Percentiles rank a stretch among this genome's conserved stretches.
phyloP scores from a whole-genome alignment of 495 filamentous ascomycete species.

The Rusavskia elegans region DNA sequence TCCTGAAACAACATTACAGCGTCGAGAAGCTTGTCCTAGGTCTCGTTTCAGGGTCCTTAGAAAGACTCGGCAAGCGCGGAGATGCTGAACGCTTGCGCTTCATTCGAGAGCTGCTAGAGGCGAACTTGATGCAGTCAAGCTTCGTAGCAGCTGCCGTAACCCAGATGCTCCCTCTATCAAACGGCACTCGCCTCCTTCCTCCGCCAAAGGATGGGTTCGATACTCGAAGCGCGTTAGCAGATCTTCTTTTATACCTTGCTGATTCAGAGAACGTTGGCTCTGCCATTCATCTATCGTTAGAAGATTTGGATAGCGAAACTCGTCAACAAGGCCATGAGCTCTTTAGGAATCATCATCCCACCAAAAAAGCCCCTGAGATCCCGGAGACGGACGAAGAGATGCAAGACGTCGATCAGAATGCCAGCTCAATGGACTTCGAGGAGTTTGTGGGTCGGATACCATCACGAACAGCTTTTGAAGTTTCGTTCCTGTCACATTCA shows the following conservation, averaged over 20 bases:
- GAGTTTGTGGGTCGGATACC: background rate
- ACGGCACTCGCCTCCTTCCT: constrained; percentile 6
- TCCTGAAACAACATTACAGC: constrained; percentile 46
- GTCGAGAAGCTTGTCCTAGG: constrained; percentile 62
- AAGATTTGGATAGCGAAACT: background rate
- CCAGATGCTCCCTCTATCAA: constrained; percentile 28
- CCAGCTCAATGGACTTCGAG: background rate
- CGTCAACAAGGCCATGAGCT: background rate
- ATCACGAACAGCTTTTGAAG: constrained; percentile 13
- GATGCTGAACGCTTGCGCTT: constrained; percentile 37
- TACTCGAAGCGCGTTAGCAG: constrained; percentile 44
- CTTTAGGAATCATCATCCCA: background rate
- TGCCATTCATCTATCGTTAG: constrained; percentile 27
- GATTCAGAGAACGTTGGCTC: constrained; percentile 36
- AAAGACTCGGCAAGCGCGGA: constrained; percentile 44
- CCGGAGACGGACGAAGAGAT: background rate
- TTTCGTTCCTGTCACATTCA: constrained; percentile 16
- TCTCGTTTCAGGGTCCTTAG: constrained; percentile 48
- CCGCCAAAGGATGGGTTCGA: constrained; percentile 16
- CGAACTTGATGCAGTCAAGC: constrained; percentile 41
- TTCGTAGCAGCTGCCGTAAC: constrained; percentile 46
- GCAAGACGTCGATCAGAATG: background rate
- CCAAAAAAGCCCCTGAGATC: too few relatives aligned
- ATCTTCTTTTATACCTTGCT: constrained; percentile 43
- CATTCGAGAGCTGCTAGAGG: constrained; percentile 44